Conservation (phyloP, 2,329 filamentous ascomycete species). For the Ophiostoma sp. region DNA sequence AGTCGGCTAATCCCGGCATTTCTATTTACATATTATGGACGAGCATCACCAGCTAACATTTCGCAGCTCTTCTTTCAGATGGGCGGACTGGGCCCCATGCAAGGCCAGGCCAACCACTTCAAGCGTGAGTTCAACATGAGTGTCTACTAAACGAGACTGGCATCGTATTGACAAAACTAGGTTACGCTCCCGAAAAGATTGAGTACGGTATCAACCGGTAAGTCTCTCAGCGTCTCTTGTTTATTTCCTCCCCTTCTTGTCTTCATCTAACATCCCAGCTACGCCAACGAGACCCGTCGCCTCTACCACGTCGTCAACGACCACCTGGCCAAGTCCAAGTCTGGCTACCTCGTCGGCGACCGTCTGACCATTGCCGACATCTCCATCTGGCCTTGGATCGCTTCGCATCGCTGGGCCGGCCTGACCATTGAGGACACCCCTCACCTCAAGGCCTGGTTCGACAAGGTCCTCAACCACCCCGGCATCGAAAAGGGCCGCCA, state of each 20-base stretch:
- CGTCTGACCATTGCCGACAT: conserved; percentile 77
- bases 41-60: neutral
- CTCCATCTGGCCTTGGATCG: conserved; percentile 76
- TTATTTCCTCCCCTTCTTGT: too few relatives aligned
- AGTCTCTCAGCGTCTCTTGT: neutral
- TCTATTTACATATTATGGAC: neutral
- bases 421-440: conserved; percentile 76
- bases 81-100: conserved; percentile 79
- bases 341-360: conserved; percentile 65
- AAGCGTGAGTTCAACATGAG: conserved; percentile 47
- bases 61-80: conserved; percentile 69
- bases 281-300: conserved; percentile 79
- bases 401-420: conserved; percentile 58
- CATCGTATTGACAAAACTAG: conserved; percentile 36
- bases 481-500: conserved; percentile 72
- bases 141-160: neutral
- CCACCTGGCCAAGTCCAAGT: conserved; percentile 60
- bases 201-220: conserved; percentile 74
- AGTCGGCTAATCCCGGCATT: conserved; percentile 28
- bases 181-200: conserved; percentile 79
- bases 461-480: conserved; percentile 66
- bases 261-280: conserved; percentile 41
- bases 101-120: conserved; percentile 83
- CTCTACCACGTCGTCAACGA: conserved; percentile 77
- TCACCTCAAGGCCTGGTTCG: conserved; percentile 73